Percentiles rank a stretch among this genome's conserved stretches.
phyloP scores from a whole-genome alignment of 805 yeast species.

The Peterozyma xylosa region DNA sequence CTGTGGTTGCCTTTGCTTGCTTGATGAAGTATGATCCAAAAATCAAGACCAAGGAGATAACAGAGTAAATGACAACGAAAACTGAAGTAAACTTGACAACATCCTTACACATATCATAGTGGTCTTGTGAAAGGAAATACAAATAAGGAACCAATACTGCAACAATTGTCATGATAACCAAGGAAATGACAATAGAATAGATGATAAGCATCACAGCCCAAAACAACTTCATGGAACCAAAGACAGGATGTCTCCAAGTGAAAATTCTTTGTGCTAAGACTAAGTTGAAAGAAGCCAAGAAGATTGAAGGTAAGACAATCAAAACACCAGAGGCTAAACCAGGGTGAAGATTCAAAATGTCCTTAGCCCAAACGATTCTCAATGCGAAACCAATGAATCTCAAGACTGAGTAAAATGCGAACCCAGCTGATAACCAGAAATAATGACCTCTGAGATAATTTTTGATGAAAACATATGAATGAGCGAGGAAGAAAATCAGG shows the following conservation, averaged over 20 bases:
- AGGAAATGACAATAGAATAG: slow-evolving; percentile 46
- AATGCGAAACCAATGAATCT: slow-evolving; percentile 53
- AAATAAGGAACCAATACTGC: slow-evolving; percentile 56
- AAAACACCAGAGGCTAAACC: slow-evolving; percentile 57
- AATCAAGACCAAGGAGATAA: slow-evolving; percentile 34
- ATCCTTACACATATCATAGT: slow-evolving; percentile 42
- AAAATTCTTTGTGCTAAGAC: slow-evolving; percentile 66
- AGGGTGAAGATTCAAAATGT: slow-evolving; percentile 31
- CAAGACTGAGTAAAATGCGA: slow-evolving; percentile 43
- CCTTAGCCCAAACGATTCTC: slow-evolving; percentile 53
- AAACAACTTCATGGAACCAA: slow-evolving; percentile 46
- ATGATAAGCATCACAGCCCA: slow-evolving; percentile 41
- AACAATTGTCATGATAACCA: slow-evolving; percentile 62
- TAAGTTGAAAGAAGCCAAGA: slow-evolving; percentile 51
- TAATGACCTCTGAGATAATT: slow-evolving; percentile 51
- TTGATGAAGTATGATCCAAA: slow-evolving; percentile 40
- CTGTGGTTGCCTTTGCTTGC: slow-evolving; percentile 44
- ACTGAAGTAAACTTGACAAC: slow-evolving; percentile 46
- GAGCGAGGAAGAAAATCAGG: slow-evolving; percentile 37
- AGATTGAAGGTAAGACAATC: slow-evolving; percentile 48
- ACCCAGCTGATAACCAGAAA: slow-evolving; percentile 47
- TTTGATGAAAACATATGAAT: slow-evolving; percentile 35
- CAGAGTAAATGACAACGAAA: slow-evolving; percentile 41
- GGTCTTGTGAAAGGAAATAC: slow-evolving; percentile 39
- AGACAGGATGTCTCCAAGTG: slow-evolving; percentile 72